Evolutionary conservation across 768 basidiomycete genomes (phyloP), one percentile per base, ranked within the genome.

Genomic region (Infundibulicybe gibba): DNA sequence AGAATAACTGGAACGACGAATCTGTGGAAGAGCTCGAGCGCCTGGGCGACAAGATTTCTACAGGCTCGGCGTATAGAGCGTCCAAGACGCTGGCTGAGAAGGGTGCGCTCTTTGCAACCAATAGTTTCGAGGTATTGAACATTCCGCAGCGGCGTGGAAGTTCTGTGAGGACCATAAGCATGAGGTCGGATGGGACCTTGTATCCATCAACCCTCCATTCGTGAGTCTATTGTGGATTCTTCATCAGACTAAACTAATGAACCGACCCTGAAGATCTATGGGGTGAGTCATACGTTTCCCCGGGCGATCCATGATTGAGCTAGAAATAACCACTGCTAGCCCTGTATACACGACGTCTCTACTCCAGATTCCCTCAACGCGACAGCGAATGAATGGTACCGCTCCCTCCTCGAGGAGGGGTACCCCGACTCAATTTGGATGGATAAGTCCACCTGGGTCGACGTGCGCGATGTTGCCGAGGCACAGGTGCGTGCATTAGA

Each of bases 1-100:
- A 85, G 55, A 53, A 55, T 6, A 68, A 85, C 59, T 89, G 85
- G 85, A 83, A 84, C 51, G 60, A 78, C 32, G 67, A 69, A 41
- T 61, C 73, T 6, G 57, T 81, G 17, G 57, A 68, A 40, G 66
- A n/a, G n/a, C n/a, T n/a, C n/a, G n/a, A n/a, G n/a, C n/a, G n/a
- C n/a, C n/a, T n/a, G n/a, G n/a, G n/a, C 71, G 9, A 73, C 80
- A 8, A 66, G 75, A 37, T 77, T 0, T 47, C 59, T 0, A 48
- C 49, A 0, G 50, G 60, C 14, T 49, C 61, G n/a, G 79, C 75
- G 53, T 89, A 90, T 58, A 55, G 69, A 15, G 79, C n/a, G n/a
- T n/a, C n/a, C n/a, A n/a, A n/a, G n/a, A n/a, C n/a, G n/a, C n/a
- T n/a, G n/a, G n/a, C n/a, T 0, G 88, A 90, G 62, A 70, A 67